A percentile compares a stretch with the other conserved stretches of the same genome.
phyloP scores from a whole-genome alignment of 805 yeast species.

The Myxozyma kluyveri region DNA sequence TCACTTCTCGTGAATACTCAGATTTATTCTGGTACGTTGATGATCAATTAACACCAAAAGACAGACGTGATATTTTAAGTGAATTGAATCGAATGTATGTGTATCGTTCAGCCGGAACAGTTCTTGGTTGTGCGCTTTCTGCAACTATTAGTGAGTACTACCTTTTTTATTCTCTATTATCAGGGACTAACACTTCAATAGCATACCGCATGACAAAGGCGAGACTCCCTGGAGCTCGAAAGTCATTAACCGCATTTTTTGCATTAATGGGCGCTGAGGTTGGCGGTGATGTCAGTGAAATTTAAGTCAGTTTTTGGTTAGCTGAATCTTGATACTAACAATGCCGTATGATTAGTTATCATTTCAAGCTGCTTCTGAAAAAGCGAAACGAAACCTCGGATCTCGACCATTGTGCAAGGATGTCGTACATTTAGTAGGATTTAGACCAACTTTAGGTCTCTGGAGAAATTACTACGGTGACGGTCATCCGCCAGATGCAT shows the following conservation, averaged over 20 bases:
- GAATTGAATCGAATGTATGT: slow-evolving; percentile 12
- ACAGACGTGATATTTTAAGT: slow-evolving; percentile 18
- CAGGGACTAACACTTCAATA: too few species aligned
- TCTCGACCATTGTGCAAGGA: slow-evolving; percentile 11
- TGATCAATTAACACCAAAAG: slow-evolving; percentile 12
- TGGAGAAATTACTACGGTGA: slow-evolving; percentile 23
- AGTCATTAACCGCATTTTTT: slow-evolving; percentile 14
- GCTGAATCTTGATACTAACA: neutral
- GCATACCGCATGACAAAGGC: slow-evolving; percentile 3
- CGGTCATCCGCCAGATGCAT: slow-evolving; percentile 15
- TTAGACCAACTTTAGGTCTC: slow-evolving; percentile 17
- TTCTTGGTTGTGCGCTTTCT: too few species aligned
- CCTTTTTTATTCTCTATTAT: too few species aligned
- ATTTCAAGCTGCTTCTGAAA: slow-evolving; percentile 1
- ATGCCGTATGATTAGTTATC: slow-evolving; percentile 2
- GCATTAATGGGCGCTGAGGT: slow-evolving; percentile 15
- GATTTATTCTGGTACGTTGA: slow-evolving; percentile 25
- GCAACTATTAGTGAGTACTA: too few species aligned
- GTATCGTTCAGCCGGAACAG: slow-evolving; percentile 15
- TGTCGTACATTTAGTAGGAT: slow-evolving; percentile 10
- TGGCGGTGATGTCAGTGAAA: slow-evolving; percentile 18
- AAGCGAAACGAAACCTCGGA: slow-evolving; percentile 10
- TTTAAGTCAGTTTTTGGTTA: too few species aligned
- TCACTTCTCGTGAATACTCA: slow-evolving; percentile 14
- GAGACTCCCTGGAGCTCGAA: slow-evolving; percentile 9